Evolutionary conservation across 2,329 filamentous ascomycete genomes (phyloP), one percentile per base, ranked within the genome.

Genomic region (Magnaporthiopsis rhizophila): DNA sequence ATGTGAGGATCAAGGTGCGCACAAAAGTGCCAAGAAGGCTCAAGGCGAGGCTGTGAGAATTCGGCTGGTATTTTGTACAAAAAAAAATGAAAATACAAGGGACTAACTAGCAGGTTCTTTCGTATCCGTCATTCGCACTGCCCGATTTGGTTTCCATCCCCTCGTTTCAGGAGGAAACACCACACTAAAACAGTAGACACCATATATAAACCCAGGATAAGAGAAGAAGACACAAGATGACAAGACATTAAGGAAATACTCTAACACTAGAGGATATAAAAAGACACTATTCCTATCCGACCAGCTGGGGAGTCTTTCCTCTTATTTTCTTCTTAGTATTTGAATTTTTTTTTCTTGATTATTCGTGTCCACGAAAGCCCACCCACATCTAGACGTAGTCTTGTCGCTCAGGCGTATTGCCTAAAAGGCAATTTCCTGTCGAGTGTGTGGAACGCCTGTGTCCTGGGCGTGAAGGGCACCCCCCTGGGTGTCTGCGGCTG

Each of bases 361-460:
- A 21, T 53, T 53, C n/a, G n/a, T n/a, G 2, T 53, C 45, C 38
- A 50, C 38, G 38, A n/a, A 21, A 53, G 45, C 12, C 4, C 8
- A 36, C 38, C 15, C 38, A 45, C 38, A 7, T 3, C 38, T 13
- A 50, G 18, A 50, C 15, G 8, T 3, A 13, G 12, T 18, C 12
- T 45, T 6, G 30, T 6, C 21, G 18, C 45, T 53, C 45, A 53
- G n/a, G 61, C 38, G 9, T 62, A 62, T 24, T 45, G 26, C 45
- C 61, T 62, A 61, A 85, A 71, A 3, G 85, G 84, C 65, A 87
- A 72, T 69, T 83, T 82, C 64, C 85, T 76, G 67, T 88, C 83
- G 61, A 89, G 76, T 15, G 83, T 81, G 70, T 89, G 81, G 72
- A 90, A 90, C 1, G 88, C 88, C 72, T 85, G 81, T 21, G 88